Base-by-base conservation (phyloP, 768 basidiomycete species). In the Pluteus cervinus region DNA sequence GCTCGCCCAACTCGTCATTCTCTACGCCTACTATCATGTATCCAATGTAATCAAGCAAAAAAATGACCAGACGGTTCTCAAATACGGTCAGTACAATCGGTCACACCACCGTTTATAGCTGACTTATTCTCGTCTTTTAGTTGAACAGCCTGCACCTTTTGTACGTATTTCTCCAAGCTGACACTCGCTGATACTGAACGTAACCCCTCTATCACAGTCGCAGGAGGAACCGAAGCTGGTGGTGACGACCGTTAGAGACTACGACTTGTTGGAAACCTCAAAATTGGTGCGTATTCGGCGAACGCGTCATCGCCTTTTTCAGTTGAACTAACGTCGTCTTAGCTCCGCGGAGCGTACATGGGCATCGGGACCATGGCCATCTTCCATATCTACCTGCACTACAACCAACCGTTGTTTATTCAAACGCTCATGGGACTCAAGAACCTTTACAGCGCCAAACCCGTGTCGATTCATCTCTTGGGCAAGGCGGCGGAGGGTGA, bases 391-490 rank as follows among this genome's bases (percentile, higher is more conserved):
- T 98, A 97, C 75, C 69, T 98, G 66, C 79, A 86, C 57, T 97
- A 87, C 75, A 93, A 91, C 5, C 93, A 94, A 55, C 94, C 94
- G 5, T 77, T 98, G 47, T 94, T 97, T 65, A 85, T 97, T 47
- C 94, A 97, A 60, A 76, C 76, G 9, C 74, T 99, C 48, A 96
- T 94, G 90, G 88, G 87, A n/a, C 40, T 96, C 53, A 98, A 99
- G 70, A 75, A 72, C 29, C 60, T 93, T 20, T 88, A 85, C 60
- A 93, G 97, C 52, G 81, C 86, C 40, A 90, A 90, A 56, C 75
- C 76, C 12, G 73, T 93, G 45, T 71, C 80, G 25, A 82, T 99
- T 42, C 82, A 94, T 67, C 30, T 97, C 37, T 63, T 89, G 16
- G 86, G 86, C 24, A 74, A 82, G 58, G 67, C 75, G 11, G 79